phyloP scores from a whole-genome alignment of 208 protist genomes.

The Zelonia costaricensis region DNA sequence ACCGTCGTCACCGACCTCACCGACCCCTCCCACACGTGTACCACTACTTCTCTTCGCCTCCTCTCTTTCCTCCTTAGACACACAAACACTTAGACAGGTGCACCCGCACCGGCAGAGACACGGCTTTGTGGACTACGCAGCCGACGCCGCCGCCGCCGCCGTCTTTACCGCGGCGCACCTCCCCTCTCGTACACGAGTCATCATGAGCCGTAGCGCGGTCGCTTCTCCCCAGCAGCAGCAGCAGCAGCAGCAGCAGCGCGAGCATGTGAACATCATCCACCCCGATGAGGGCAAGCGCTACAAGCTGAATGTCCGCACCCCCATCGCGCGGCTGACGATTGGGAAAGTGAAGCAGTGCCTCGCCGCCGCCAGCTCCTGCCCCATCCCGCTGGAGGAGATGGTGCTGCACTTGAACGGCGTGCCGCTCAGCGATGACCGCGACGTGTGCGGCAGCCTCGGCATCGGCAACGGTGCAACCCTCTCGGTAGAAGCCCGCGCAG shows the following conservation, averaged over 20 bases:
- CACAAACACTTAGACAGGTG: too few species aligned
- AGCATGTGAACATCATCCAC: constrained; percentile 58
- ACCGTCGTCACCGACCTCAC: too few species aligned
- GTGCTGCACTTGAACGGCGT: constrained; percentile 62
- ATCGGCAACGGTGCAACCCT: constrained; percentile 62
- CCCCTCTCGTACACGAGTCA: too few species aligned
- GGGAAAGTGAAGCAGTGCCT: constrained; percentile 76
- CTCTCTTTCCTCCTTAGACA: too few species aligned
- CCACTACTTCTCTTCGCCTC: too few species aligned
- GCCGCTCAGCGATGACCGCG: constrained; percentile 38
- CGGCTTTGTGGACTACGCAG: too few species aligned
- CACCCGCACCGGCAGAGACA: too few species aligned
- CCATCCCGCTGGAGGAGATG: constrained; percentile 44
- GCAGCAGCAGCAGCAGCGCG: constrained; percentile 12
- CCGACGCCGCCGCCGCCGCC: too few species aligned
- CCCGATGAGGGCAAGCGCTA: constrained; percentile 61
- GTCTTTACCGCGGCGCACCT: too few species aligned
- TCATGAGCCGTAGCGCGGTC: too few species aligned
- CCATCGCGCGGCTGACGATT: constrained; percentile 52
- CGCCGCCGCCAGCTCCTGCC: constrained; percentile 46
- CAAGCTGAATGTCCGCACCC: constrained; percentile 50
- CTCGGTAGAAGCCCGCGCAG: constrained; percentile 34
- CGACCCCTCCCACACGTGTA: too few species aligned
- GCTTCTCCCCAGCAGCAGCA: too few species aligned
- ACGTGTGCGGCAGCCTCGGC: constrained; percentile 53